phyloP scores from a whole-genome alignment of 768 basidiomycete species.

The Suillus cothurnatus region DNA sequence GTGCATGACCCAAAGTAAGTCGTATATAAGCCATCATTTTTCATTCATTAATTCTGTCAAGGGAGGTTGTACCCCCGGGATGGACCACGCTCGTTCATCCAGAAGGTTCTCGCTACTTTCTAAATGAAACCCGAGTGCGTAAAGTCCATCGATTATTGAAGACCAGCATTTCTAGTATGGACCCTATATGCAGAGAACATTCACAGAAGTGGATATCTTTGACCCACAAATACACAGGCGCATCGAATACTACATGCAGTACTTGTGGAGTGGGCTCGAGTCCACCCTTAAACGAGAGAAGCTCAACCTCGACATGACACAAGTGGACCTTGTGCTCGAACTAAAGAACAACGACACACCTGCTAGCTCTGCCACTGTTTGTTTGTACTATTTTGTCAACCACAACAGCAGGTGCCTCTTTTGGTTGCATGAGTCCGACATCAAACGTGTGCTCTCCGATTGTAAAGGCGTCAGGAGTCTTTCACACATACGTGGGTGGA shows the following conservation, averaged over 20 bases:
- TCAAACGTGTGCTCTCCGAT: background rate
- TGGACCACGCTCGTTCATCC: constrained; percentile 38
- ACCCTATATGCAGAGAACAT: background rate
- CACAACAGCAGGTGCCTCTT: background rate
- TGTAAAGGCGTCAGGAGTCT: background rate
- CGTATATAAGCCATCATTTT: background rate
- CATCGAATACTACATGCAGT: background rate
- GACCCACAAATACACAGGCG: background rate
- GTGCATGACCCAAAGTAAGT: background rate
- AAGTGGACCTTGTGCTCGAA: background rate
- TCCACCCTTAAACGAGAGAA: background rate
- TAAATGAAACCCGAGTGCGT: constrained; percentile 45
- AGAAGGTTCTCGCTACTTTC: constrained; percentile 63
- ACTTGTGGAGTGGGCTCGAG: background rate
- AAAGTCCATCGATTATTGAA: background rate
- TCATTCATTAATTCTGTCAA: background rate
- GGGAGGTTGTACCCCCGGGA: constrained; percentile 22
- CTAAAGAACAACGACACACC: background rate
- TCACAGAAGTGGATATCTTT: background rate
- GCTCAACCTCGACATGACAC: background rate
- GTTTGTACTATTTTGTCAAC: background rate
- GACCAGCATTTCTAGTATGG: background rate
- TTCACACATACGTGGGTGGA: background rate
- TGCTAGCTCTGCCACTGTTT: background rate
- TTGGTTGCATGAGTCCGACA: background rate